Base-by-base conservation (phyloP, 805 yeast species). In the Candida wancherniae region DNA sequence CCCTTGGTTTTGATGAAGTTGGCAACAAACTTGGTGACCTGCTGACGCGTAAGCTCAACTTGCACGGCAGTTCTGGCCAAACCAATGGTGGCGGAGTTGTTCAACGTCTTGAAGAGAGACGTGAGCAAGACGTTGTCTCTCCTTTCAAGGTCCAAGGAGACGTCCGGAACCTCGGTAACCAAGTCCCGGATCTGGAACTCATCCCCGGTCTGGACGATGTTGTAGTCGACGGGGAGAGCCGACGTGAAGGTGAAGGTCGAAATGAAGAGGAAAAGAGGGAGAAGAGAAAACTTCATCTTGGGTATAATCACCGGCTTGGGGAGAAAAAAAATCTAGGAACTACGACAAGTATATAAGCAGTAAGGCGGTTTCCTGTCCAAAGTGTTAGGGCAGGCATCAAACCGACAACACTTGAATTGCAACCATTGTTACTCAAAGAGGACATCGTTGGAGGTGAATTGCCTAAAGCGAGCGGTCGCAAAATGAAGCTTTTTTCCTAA, bases 41-140 rank as follows among this genome's bases (percentile, higher is more conserved):
- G 48, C 13, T 47, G 46, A 29, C 55, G 55, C n/a, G 58, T 54
- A 17, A 56, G 25, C 7, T 44, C 42, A 24, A 47, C 39, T 6
- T 47, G 37, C 12, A 47, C 47, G 6, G 53, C 52, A 5, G 47
- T 27, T 14, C 51, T 51, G 2, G 50, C 37, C 21, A 53, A 28
- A 18, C 29, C 30, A 5, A 48, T 45, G n/a, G 48, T 30, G n/a
- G 49, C 53, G 9, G 50, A 40, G 18, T 48, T 39, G 30, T 44
- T 45, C 31, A 55, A 40, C 3, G 39, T 33, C 11, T 39, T 39
- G 29, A 55, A 50, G 15, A 55, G 45, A 2, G 34, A 18, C 2
- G 60, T 55, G 19, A 56, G 46, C 13, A 50, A 37, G 4, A 47
- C 40, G 24, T 42, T 37, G 18, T 43, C 47, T 33, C 34, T 38